phyloP scores from a whole-genome alignment of 2,329 filamentous ascomycete species.

The Alternaria gansuensis region DNA sequence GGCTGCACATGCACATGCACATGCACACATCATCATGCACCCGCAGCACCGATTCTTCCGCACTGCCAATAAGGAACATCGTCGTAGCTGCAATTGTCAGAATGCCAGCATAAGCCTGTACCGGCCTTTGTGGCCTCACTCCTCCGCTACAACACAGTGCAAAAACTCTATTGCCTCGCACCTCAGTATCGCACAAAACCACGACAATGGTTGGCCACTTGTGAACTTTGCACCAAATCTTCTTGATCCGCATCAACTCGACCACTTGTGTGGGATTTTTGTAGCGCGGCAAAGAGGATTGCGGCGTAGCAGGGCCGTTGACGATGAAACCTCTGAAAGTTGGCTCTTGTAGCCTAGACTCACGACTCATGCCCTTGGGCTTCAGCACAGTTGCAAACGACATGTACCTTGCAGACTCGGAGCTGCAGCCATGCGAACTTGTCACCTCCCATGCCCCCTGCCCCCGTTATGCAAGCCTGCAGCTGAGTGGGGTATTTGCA shows the following conservation, averaged over 20 bases:
- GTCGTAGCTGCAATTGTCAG: conserved; percentile 21
- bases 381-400: conserved; percentile 20
- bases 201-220: not conserved
- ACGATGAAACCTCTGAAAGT: conserved; percentile 20
- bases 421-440: conserved; percentile 23
- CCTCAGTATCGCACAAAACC: not conserved
- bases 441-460: conserved; percentile 18
- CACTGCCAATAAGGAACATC: conserved; percentile 42
- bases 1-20: conserved; percentile 27
- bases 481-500: conserved; percentile 11
- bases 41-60: conserved; percentile 35
- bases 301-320: conserved; percentile 10
- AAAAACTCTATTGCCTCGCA: conserved; percentile 21
- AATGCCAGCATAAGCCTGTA: conserved; percentile 24
- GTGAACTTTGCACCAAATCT: conserved; percentile 3
- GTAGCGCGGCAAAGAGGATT: conserved; percentile 8
- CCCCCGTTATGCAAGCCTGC: conserved; percentile 15
- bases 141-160: conserved; percentile 5
- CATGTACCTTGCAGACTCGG: conserved; percentile 26
- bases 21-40: conserved; percentile 25
- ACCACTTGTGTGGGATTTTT: not conserved
- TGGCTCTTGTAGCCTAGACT: conserved; percentile 21
- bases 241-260: conserved; percentile 1
- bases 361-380: conserved; percentile 24
- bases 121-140: conserved; percentile 3